phyloP scores from a whole-genome alignment of 1,284 basidiomycete genomes.

The Rhodotorula sp. region DNA sequence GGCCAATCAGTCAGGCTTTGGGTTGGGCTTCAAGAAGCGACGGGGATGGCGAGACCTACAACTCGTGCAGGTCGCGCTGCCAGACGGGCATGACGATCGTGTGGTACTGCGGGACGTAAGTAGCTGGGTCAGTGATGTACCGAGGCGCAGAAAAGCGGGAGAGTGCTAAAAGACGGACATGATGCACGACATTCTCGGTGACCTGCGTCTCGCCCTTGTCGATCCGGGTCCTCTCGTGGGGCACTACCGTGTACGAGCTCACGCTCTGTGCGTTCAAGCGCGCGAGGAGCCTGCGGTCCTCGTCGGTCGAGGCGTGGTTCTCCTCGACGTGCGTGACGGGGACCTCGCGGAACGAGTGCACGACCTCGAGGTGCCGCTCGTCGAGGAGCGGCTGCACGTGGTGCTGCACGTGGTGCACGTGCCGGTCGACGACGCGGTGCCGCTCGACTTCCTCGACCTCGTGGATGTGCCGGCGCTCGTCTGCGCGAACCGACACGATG shows the following conservation, averaged over 20 bases:
- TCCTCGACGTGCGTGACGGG: conserved; percentile 30
- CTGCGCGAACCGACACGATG: not conserved
- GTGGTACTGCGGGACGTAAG: conserved; percentile 2
- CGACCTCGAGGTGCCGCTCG: conserved; percentile 29
- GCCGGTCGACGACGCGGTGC: conserved; percentile 19
- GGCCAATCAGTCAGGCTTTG: not conserved
- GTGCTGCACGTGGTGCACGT: conserved; percentile 31
- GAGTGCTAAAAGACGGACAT: conserved; percentile 3
- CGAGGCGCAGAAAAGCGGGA: too few relatives aligned
- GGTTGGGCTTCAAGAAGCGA: not conserved
- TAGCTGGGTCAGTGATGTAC: not conserved
- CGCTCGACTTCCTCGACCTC: conserved; percentile 35
- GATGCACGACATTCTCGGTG: conserved; percentile 25
- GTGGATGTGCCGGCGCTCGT: conserved; percentile 30
- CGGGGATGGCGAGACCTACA: conserved; percentile 8
- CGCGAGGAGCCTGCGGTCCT: conserved; percentile 18
- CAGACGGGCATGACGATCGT: conserved; percentile 34
- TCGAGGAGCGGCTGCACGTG: conserved; percentile 33
- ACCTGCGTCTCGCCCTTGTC: conserved; percentile 34
- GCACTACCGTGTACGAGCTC: conserved; percentile 26
- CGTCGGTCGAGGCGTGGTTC: conserved; percentile 22
- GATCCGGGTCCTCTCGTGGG: conserved; percentile 26
- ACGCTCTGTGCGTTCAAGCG: conserved; percentile 25
- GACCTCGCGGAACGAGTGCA: conserved; percentile 30
- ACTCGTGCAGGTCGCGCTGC: conserved; percentile 36